Percentiles rank a stretch among this genome's conserved stretches.
These are phyloP conservation scores for Phytophthora rubi DNA, from an alignment of 352 stramenopile genomes.

Conservation along the genomic window DNA sequence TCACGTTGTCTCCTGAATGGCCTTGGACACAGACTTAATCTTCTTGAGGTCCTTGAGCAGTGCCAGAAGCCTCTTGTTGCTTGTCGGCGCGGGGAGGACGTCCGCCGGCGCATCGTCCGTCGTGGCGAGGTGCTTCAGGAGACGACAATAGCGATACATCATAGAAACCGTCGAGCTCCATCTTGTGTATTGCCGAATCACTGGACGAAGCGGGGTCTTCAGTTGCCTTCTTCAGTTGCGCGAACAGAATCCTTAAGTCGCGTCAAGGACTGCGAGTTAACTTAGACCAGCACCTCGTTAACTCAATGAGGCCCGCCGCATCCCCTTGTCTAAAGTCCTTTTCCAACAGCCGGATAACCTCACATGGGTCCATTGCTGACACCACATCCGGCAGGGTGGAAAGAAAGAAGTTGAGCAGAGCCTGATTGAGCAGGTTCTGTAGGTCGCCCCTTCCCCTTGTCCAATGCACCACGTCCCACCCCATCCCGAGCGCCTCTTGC, in stretches of 20 bases:
- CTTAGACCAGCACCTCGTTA: slow-evolving; percentile 2
- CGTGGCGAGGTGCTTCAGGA: not conserved
- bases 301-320: slow-evolving; percentile 6
- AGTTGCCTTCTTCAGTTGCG: slow-evolving; percentile 20
- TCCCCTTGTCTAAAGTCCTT: slow-evolving; percentile 9
- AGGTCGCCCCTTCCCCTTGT: slow-evolving; percentile 4
- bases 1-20: not conserved
- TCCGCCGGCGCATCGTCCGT: not conserved
- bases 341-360: slow-evolving; percentile 12
- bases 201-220: not conserved
- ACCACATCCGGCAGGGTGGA: slow-evolving; percentile 9
- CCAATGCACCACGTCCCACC: slow-evolving; percentile 17
- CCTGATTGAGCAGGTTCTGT: slow-evolving; percentile 25
- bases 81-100: not conserved
- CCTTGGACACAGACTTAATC: not conserved
- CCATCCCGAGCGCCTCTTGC: not conserved
- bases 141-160: not conserved
- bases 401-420: not conserved
- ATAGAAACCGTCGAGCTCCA: not conserved
- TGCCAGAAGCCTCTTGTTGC: not conserved
- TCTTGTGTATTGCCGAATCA: not conserved
- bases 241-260: slow-evolving; percentile 6
- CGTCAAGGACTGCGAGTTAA: not conserved
- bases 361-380: slow-evolving; percentile 17
- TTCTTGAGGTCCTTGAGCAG: not conserved